phyloP scores from a whole-genome alignment of 257 asterid genomes.

The Petunia secreta region DNA sequence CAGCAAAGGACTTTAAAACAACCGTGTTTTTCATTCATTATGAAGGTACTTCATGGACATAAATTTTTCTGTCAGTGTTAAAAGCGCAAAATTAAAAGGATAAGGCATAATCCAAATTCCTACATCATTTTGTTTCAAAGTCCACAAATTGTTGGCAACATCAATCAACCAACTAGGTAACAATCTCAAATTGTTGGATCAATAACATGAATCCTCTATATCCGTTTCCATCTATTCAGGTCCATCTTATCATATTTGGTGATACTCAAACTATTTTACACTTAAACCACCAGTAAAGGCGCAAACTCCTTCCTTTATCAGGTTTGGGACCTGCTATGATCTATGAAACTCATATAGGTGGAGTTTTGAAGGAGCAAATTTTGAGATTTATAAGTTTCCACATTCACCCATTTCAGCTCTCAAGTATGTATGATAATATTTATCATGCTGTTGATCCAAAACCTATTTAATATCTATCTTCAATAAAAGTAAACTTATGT shows the following conservation, averaged over 20 bases:
- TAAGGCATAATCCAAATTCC: neutral
- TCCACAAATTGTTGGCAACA: constrained; percentile 3
- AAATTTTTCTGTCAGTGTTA: neutral
- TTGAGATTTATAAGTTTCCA: constrained; percentile 11
- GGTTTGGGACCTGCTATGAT: neutral
- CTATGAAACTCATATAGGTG: neutral
- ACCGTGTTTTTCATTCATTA: neutral
- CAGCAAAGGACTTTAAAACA: constrained; percentile 21
- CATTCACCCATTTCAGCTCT: constrained; percentile 18
- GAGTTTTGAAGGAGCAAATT: neutral
- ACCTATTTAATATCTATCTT: constrained; percentile 5
- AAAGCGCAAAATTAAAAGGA: constrained; percentile 1
- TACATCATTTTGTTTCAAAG: neutral
- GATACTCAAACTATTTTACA: neutral
- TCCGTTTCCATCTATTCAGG: neutral
- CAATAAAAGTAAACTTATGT: neutral
- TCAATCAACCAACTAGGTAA: neutral
- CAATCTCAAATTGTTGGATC: constrained; percentile 17
- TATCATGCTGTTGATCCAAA: neutral
- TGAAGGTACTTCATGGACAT: neutral
- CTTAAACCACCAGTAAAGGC: neutral
- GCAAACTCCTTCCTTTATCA: constrained; percentile 10
- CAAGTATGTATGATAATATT: neutral
- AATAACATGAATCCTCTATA: constrained; percentile 1
- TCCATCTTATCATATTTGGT: neutral